Conservation (phyloP, 345 rosid genomes). For the Heritiera fomes region DNA sequence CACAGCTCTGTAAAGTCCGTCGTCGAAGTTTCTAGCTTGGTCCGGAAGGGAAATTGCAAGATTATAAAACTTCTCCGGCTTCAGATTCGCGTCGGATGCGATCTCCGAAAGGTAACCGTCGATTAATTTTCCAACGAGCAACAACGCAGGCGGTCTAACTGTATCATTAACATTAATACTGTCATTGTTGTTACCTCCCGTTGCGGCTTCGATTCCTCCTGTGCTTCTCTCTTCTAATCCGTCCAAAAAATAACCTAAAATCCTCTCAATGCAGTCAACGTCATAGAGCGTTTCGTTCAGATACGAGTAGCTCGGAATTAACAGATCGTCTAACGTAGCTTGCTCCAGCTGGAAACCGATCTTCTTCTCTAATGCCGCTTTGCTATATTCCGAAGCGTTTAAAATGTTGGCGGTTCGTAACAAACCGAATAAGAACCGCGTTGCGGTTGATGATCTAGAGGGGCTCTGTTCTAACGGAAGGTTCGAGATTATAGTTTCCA, state of each 20-base stretch:
- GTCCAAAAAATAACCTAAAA: constrained; percentile 66
- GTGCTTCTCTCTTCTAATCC: constrained; percentile 37
- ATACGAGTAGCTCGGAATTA: constrained; percentile 94
- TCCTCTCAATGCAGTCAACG: constrained; percentile 87
- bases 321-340: constrained; percentile 84
- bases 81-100: constrained; percentile 87
- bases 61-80: constrained; percentile 71
- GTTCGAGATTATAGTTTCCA: constrained; percentile 64
- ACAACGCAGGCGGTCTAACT: constrained; percentile 49
- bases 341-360: constrained; percentile 80
- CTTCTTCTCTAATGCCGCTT: constrained; percentile 67
- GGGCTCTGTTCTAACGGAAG: constrained; percentile 63
- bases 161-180: constrained; percentile 6
- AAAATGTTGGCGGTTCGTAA: constrained; percentile 79
- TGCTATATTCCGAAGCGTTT: constrained; percentile 70
- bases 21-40: constrained; percentile 85
- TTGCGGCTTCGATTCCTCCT: constrained; percentile 37
- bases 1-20: constrained; percentile 91
- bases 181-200: constrained; percentile 10
- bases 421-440: constrained; percentile 71
- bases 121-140: constrained; percentile 85
- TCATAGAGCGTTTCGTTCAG: constrained; percentile 91
- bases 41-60: constrained; percentile 76
- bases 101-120: constrained; percentile 94
- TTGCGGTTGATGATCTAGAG: constrained; percentile 54